Evolutionary conservation across 192 early-diverging fungal species (phyloP), one percentile per base, ranked within the genome.

Genomic region (Entomortierella beljakovae): DNA sequence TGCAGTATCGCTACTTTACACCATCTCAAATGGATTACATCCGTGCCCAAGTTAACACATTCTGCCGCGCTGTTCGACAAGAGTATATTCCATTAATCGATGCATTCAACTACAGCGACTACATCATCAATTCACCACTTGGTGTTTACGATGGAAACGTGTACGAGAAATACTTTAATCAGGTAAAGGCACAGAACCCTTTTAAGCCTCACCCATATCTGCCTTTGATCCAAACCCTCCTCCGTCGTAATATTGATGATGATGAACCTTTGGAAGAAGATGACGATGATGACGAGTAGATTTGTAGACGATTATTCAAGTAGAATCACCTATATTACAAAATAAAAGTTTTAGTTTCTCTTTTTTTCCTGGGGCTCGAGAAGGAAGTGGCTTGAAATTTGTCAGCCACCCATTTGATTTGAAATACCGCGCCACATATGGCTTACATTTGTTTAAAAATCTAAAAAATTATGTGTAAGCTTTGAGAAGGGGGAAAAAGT

Each of bases 101-200:
- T 80, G 84, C 94, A 25, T 97, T 96, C 83, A 94, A 93, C 70
- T 92, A 91, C 84, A 88, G 91, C 13, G 96, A 97, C 80, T 96
- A 92, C 73, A 89, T 97, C 28, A 82, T 97, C 68, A 95, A 94
- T 85, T 93, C 93, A 54, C 96, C 96, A 26, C 76, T 97, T 23
- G 96, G 96, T 54, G 87, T 92, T 40, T 90, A 87, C 71, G 94
- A 96, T 60, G 96, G 96, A 58, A 88, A 95, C 75, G 89, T 94
- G 13, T 95, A 94, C 75, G 91, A 88, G 51, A 84, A 90, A 62
- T 97, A 97, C 91, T 96, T 95, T 88, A 89, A 90, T 56, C 85
- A 90, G 28, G 93, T 97, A 58, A 91, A 90, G 61, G 75, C 82
- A 61, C 91, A 91, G 71, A 93, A 96, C 83, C 91, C 92, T 51